Evolutionary conservation across 306 rosid species (phyloP), one percentile per base, ranked within the genome.

Genomic region (Castanopsis chinensis): DNA sequence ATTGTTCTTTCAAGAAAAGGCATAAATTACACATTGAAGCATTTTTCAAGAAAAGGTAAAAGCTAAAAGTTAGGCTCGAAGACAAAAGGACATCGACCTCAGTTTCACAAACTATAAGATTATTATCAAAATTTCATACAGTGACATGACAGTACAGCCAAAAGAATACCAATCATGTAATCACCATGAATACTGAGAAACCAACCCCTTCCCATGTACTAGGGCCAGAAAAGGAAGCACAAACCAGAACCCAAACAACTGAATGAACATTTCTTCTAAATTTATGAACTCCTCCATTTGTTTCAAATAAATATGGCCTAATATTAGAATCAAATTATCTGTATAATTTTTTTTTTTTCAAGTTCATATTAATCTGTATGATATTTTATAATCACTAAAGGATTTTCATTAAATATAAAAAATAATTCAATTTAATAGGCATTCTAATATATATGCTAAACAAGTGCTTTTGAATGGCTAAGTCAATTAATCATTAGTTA

Each of bases 1-100:
- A 79, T 3, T 49, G 81, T 30, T 35, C 73, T 27, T 79, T 55
- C 73, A 83, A 61, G 70, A 21, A 56, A 49, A 52, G 49, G 35
- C 27, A 14, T 32, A 75, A 65, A 60, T 69, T 56, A 71, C 63
- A 77, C 51, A 54, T 32, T 10, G 52, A 63, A 35, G 35, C 37
- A 6, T 4, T 33, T 67, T 67, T 35, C 27, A 67, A 33, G 25
- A 15, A 33, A 67, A 33, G 75, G 63, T 6, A 64, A 63, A 49
- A 27, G 28, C 69, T 4, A 76, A 27, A 58, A 5, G 60, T 18
- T 35, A 21, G 45, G 64, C 73, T 72, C 23, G 19, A 55, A 67
- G 70, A 68, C 49, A 37, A 56, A 56, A 27, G n/a, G 21, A n/a
- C 18, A n/a, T 67, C 7, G 3, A 67, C 52, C 72, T 17, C 27